phyloP scores from a whole-genome alignment of 169 alveolate species.

The Plasmodium relictum region DNA sequence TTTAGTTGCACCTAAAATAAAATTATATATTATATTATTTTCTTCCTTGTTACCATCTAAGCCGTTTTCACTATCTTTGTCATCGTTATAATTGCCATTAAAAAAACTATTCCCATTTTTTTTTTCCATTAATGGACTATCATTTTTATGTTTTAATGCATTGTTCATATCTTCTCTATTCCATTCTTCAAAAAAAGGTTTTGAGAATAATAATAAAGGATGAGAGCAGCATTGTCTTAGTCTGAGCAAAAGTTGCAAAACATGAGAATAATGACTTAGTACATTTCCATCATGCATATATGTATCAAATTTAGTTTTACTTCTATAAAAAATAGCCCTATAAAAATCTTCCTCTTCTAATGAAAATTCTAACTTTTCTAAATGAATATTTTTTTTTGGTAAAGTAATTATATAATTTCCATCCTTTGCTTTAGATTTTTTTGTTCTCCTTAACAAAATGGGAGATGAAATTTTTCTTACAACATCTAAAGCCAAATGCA shows the following conservation, averaged over 20 bases:
- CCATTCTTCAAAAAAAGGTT: slow-evolving; percentile 73
- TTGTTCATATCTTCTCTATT: slow-evolving; percentile 45
- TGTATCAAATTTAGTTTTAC: slow-evolving; percentile 85
- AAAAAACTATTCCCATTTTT: background rate
- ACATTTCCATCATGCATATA: slow-evolving; percentile 83
- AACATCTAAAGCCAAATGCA: slow-evolving; percentile 79
- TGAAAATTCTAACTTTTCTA: slow-evolving; percentile 84
- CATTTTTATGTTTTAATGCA: slow-evolving; percentile 1
- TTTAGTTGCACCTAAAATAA: slow-evolving; percentile 33
- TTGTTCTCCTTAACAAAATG: slow-evolving; percentile 91
- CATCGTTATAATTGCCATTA: background rate
- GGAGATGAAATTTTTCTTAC: slow-evolving; percentile 81
- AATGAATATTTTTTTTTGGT: slow-evolving; percentile 89
- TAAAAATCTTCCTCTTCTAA: slow-evolving; percentile 84
- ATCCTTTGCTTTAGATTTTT: slow-evolving; percentile 85
- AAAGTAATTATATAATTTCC: slow-evolving; percentile 86
- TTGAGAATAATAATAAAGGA: slow-evolving; percentile 80
- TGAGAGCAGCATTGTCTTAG: slow-evolving; percentile 90
- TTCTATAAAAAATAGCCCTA: slow-evolving; percentile 75
- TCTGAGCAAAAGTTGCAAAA: slow-evolving; percentile 86
- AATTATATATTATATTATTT: slow-evolving; percentile 48
- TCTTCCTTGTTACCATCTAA: background rate
- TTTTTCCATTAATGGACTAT: background rate
- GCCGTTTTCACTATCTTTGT: background rate
- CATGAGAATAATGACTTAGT: slow-evolving; percentile 85